phyloP scores from a whole-genome alignment of 2,329 filamentous ascomycete species.

The Dendrostoma leiphaemia region DNA sequence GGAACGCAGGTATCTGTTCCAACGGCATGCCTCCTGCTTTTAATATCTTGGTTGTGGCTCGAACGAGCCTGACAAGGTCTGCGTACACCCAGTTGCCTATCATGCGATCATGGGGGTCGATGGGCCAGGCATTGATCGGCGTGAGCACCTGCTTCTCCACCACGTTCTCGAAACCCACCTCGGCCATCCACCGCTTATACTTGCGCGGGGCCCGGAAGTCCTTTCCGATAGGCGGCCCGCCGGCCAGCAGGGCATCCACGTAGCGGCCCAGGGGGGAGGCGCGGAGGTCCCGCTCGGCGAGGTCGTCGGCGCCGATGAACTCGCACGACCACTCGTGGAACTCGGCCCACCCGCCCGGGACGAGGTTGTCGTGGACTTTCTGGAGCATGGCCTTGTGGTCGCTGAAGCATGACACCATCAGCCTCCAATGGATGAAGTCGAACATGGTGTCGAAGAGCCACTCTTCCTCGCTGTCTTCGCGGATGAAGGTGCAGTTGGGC shows the following conservation, averaged over 20 bases:
- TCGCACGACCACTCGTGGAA: constrained; percentile 6
- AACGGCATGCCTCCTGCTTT: constrained; percentile 4
- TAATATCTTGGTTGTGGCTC: not conserved
- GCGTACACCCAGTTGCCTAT: constrained; percentile 6
- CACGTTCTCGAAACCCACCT: constrained; percentile 29
- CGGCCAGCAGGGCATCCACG: not conserved
- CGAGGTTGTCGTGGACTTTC: not conserved
- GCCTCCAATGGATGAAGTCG: constrained; percentile 7
- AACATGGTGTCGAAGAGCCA: constrained; percentile 1
- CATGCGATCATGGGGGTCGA: constrained; percentile 1
- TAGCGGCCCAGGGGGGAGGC: not conserved
- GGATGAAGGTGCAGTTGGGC: constrained; percentile 1
- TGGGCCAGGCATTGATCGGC: constrained; percentile 1
- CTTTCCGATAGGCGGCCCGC: constrained; percentile 11
- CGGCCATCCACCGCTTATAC: constrained; percentile 25
- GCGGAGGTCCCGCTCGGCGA: not conserved
- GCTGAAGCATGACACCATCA: not conserved
- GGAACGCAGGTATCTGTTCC: not conserved
- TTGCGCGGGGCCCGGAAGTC: constrained; percentile 21
- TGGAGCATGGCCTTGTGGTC: not conserved
- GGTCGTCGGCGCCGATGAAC: not conserved
- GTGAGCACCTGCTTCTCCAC: constrained; percentile 17
- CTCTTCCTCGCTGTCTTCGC: constrained; percentile 8
- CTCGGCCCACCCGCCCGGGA: not conserved
- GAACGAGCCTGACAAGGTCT: not conserved